phyloP scores from a whole-genome alignment of 2,329 filamentous ascomycete genomes.

The Madurella mycetomatis region DNA sequence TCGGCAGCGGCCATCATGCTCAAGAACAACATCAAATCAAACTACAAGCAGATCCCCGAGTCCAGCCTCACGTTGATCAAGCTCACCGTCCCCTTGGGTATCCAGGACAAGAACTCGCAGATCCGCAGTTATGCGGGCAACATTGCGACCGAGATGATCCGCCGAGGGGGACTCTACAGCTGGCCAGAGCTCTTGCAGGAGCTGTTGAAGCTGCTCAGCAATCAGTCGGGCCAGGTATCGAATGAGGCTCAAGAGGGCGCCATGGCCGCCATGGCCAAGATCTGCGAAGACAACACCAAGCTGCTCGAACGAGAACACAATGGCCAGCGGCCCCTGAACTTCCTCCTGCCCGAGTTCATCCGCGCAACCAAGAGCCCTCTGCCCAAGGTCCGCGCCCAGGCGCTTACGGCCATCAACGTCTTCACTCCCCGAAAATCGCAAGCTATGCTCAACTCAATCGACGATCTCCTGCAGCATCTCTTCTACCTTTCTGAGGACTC shows the following conservation, averaged over 20 bases:
- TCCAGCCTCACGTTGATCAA: slow-evolving; percentile 72
- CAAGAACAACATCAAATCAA: slow-evolving; percentile 82
- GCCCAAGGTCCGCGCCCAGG: slow-evolving; percentile 72
- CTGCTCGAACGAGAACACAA: slow-evolving; percentile 82
- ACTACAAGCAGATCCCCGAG: slow-evolving; percentile 72
- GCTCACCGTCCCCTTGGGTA: slow-evolving; percentile 68
- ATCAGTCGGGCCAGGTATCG: slow-evolving; percentile 63
- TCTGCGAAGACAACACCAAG: slow-evolving; percentile 93
- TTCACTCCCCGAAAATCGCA: slow-evolving; percentile 84
- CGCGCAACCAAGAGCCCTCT: slow-evolving; percentile 75
- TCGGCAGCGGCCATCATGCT: slow-evolving; percentile 89
- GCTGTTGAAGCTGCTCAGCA: slow-evolving; percentile 71
- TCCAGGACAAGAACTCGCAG: slow-evolving; percentile 76
- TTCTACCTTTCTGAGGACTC: slow-evolving; percentile 76
- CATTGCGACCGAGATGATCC: slow-evolving; percentile 88
- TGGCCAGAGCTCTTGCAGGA: slow-evolving; percentile 91
- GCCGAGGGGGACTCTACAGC: slow-evolving; percentile 74
- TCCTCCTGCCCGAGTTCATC: slow-evolving; percentile 86
- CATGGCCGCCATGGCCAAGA: slow-evolving; percentile 88
- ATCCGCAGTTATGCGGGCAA: slow-evolving; percentile 88
- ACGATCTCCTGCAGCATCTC: slow-evolving; percentile 74
- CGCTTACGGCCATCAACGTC: slow-evolving; percentile 82
- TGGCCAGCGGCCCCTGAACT: slow-evolving; percentile 80
- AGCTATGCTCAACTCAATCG: slow-evolving; percentile 74
- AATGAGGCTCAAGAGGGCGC: slow-evolving; percentile 81